Evolutionary conservation across 2,329 filamentous ascomycete genomes (phyloP), one percentile per base, ranked within the genome.

Genomic region (Biscogniauxia mediterranea): DNA sequence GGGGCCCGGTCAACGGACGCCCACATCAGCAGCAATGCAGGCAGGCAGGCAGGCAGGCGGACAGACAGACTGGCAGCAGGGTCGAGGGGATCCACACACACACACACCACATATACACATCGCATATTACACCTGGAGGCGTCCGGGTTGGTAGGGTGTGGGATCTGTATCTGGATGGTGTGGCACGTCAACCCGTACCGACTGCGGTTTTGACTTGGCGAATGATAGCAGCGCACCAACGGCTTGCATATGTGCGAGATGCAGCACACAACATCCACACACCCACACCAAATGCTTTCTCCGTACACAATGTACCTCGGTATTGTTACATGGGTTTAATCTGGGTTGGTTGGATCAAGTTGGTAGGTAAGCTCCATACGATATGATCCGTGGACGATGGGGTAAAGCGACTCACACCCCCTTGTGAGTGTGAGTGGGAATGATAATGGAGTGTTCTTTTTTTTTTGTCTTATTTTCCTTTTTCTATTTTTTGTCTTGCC

Each of bases 161-260:
- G 50, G 62, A 66, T 68, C 63, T 65, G 65, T 68, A 61, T 62
- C 61, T 66, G 63, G 46, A 55, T 62, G 66, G 67, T 69, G 67
- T 71, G 68, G 65, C 69, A 68, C 68, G 61, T 67, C 66, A 68
- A 63, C 61, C 26, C 54, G 53, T 66, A 64, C 64, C 61, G 67
- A 67, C 57, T 63, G 64, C 55, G 42, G 52, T 60, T 59, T 56
- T 58, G 57, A 60, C 60, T 64, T 66, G 65, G 58, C 66, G 68
- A 71, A 70, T 70, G 57, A 64, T 57, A 68, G 61, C 66, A 42
- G 59, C 64, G 65, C 66, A 68, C 65, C 68, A 70, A 68, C 70
- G 66, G 66, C 65, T 65, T 73, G 69, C 69, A 71, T 71, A 74
- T 74, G 73, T 70, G 71, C 65, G 73, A 71, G 71, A 72, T 73